phyloP scores from a whole-genome alignment of 2,329 filamentous ascomycete species.

The Lasiodiplodia theobromae region DNA sequence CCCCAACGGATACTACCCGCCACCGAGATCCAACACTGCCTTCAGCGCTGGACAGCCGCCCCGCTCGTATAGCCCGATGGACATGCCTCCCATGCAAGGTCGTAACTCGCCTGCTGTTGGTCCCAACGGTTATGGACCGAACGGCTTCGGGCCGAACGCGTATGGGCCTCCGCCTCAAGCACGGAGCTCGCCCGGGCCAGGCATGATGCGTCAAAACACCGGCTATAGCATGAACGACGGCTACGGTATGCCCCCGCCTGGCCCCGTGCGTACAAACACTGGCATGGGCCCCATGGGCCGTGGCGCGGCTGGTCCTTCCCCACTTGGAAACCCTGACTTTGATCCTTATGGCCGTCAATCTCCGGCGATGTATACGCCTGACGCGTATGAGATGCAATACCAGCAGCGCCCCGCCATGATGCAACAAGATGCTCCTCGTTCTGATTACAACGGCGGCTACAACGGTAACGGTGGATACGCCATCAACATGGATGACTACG shows the following conservation, averaged over 20 bases:
- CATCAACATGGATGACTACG: slow-evolving; percentile 12
- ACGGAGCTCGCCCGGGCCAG: slow-evolving; percentile 40
- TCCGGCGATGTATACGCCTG: slow-evolving; percentile 35
- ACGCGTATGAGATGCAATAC: slow-evolving; percentile 27
- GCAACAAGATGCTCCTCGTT: neutral
- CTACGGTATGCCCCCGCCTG: slow-evolving; percentile 13
- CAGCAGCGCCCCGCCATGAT: neutral
- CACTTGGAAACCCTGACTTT: slow-evolving; percentile 13
- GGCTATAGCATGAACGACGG: slow-evolving; percentile 33
- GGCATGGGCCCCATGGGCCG: slow-evolving; percentile 21
- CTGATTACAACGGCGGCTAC: neutral
- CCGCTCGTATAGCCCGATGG: slow-evolving; percentile 37
- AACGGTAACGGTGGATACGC: slow-evolving; percentile 5
- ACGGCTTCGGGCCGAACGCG: slow-evolving; percentile 26
- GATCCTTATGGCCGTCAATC: slow-evolving; percentile 31
- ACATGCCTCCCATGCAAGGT: slow-evolving; percentile 35
- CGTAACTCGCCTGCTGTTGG: slow-evolving; percentile 15
- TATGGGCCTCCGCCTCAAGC: slow-evolving; percentile 39
- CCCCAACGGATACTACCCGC: slow-evolving; percentile 7
- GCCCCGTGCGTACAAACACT: slow-evolving; percentile 28
- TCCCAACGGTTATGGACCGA: slow-evolving; percentile 23
- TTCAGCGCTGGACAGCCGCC: slow-evolving; percentile 15
- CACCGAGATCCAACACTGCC: slow-evolving; percentile 22
- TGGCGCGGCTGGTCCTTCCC: slow-evolving; percentile 11
- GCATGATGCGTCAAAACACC: slow-evolving; percentile 35